A percentile compares a stretch with the other conserved stretches of the same genome.
These are phyloP conservation scores for Starmerella riodocensis DNA, from an alignment of 805 yeast genomes.

Conservation along the genomic window DNA sequence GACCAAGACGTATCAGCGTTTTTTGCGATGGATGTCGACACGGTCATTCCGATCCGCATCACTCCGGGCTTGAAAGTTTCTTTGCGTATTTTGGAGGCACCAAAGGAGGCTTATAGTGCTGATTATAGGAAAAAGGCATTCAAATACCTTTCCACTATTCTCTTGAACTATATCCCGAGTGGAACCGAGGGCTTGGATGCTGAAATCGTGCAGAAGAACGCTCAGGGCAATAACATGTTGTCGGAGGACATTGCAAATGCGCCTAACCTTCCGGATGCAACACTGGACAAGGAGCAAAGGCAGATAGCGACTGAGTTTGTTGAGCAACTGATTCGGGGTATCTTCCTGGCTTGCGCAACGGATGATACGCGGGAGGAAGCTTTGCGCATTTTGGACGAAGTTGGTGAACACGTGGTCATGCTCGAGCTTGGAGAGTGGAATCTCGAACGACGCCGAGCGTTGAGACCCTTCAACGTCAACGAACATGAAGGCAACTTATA, in stretches of 20 bases:
- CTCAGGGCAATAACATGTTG: slow-evolving; percentile 5
- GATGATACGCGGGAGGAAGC: slow-evolving; percentile 64
- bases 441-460: slow-evolving; percentile 50
- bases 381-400: slow-evolving; percentile 40
- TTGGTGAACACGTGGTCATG: slow-evolving; percentile 68
- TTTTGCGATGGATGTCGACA: slow-evolving; percentile 46
- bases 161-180: slow-evolving; percentile 53
- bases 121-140: slow-evolving; percentile 62
- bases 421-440: slow-evolving; percentile 64
- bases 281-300: slow-evolving; percentile 20
- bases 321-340: slow-evolving; percentile 48
- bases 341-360: slow-evolving; percentile 65
- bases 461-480: slow-evolving; percentile 54
- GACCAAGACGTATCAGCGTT: slow-evolving; percentile 60
- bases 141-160: slow-evolving; percentile 50
- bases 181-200: slow-evolving; percentile 5
- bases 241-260: slow-evolving; percentile 12
- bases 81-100: slow-evolving; percentile 57
- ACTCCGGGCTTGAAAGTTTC: slow-evolving; percentile 79
- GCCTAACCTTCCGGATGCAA: slow-evolving; percentile 17
- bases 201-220: slow-evolving; percentile 3
- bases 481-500: slow-evolving; percentile 67
- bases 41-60: slow-evolving; percentile 50
- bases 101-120: slow-evolving; percentile 35
- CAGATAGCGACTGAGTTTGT: slow-evolving; percentile 46